Percentiles rank a stretch among this genome's conserved stretches.
These are phyloP conservation scores for Podila clonocystis DNA, from an alignment of 192 early-diverging fungal species.

Conservation along the genomic window DNA sequence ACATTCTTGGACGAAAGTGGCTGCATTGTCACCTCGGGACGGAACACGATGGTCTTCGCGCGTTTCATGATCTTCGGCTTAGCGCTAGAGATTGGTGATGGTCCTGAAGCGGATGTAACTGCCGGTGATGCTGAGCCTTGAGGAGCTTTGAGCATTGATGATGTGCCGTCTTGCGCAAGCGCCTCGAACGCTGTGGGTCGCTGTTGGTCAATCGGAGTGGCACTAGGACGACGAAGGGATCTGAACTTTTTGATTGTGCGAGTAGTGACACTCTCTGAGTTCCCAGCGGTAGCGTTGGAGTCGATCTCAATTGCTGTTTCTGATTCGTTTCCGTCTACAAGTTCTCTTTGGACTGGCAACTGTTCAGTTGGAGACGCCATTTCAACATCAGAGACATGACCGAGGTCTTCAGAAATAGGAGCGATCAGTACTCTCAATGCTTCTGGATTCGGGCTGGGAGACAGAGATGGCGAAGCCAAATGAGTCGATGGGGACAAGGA, in stretches of 20 bases:
- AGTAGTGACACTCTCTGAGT: slow-evolving; percentile 8
- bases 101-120: not conserved
- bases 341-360: not conserved
- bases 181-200: not conserved
- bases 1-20: slow-evolving; percentile 47
- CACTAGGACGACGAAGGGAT: slow-evolving; percentile 27
- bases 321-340: not conserved
- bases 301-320: not conserved
- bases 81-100: not conserved
- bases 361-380: slow-evolving; percentile 32
- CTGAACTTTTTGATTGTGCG: slow-evolving; percentile 44
- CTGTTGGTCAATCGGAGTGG: not conserved
- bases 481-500: not conserved
- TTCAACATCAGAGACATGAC: slow-evolving; percentile 1
- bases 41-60: slow-evolving; percentile 38
- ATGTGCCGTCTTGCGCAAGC: not conserved
- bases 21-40: slow-evolving; percentile 42
- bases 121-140: not conserved
- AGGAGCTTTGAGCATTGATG: not conserved
- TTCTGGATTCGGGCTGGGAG: slow-evolving; percentile 4
- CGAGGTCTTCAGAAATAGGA: not conserved
- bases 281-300: not conserved
- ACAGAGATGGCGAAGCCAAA: slow-evolving; percentile 23
- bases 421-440: not conserved
- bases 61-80: slow-evolving; percentile 41